phyloP scores from a whole-genome alignment of 139 green algal genomes.

The Chlorella sp. region DNA sequence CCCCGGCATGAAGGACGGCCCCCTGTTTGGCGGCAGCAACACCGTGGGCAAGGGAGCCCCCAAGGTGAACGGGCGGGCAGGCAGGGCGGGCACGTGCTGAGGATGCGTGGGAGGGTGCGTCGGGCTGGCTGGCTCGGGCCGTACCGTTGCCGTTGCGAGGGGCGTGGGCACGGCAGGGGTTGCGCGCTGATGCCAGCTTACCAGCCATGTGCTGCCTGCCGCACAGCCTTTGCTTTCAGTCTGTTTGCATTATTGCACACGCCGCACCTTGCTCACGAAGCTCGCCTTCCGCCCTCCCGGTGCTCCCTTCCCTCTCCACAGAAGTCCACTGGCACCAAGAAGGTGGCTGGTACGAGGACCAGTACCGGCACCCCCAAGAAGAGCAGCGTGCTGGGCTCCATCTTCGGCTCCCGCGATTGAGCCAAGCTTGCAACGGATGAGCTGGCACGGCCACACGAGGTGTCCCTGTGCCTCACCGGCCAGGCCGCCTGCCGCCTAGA shows the following conservation, averaged over 20 bases:
- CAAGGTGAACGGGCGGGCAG: neutral
- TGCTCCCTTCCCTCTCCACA: neutral
- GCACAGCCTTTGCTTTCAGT: neutral
- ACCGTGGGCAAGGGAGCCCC: neutral
- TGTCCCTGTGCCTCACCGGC: neutral
- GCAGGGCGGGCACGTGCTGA: neutral
- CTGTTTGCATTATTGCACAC: no score
- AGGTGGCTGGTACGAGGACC: conserved; percentile 1
- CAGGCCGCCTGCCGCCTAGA: neutral
- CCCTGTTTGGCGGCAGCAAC: conserved; percentile 44
- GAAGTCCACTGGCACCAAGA: neutral
- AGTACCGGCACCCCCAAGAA: neutral
- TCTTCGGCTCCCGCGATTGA: conserved; percentile 25
- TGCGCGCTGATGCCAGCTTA: neutral
- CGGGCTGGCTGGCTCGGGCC: neutral
- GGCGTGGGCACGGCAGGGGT: neutral
- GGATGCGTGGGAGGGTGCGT: neutral
- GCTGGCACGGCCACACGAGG: neutral
- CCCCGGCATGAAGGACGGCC: conserved; percentile 44
- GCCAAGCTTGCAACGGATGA: neutral
- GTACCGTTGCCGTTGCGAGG: neutral
- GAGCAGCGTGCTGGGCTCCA: neutral
- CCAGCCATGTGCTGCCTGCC: neutral
- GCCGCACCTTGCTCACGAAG: neutral
- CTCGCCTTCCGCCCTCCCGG: neutral